A percentile compares a stretch with the other conserved stretches of the same genome.
These are phyloP conservation scores for Clonostachys chloroleuca DNA, from an alignment of 2,329 filamentous ascomycete genomes.

Conservation along the genomic window DNA sequence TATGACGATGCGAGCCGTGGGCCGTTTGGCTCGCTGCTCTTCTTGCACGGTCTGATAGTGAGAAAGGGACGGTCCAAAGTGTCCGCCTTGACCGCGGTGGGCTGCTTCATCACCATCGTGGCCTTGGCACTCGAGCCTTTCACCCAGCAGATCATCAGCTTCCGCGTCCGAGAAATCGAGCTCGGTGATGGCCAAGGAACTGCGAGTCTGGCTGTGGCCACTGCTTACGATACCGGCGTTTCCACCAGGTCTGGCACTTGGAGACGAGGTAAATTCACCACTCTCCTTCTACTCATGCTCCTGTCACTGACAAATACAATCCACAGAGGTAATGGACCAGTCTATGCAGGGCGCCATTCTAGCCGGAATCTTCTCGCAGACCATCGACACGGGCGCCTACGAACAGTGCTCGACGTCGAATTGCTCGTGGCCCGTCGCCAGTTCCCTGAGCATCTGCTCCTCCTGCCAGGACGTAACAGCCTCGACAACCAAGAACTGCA, in stretches of 20 bases:
- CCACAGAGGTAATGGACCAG: not conserved
- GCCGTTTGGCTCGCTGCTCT: not conserved
- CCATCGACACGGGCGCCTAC: not conserved
- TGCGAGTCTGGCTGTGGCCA: not conserved
- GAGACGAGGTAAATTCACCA: not conserved
- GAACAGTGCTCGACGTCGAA: not conserved
- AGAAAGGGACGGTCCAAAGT: not conserved
- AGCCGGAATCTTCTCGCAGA: not conserved
- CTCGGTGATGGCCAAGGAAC: not conserved
- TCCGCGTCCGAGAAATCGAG: not conserved
- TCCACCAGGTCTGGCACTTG: not conserved
- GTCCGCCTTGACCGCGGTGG: not conserved
- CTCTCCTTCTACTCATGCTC: not conserved
- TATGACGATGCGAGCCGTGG: not conserved
- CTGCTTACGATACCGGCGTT: not conserved
- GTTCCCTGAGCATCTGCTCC: not conserved
- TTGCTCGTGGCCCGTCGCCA: not conserved
- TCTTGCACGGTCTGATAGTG: not conserved
- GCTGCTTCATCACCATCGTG: not conserved
- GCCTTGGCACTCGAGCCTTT: not conserved
- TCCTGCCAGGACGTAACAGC: not conserved
- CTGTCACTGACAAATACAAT: not conserved
- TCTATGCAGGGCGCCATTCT: not conserved
- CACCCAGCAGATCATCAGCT: not conserved
- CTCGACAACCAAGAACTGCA: not conserved